Evolutionary conservation across 2,329 filamentous ascomycete genomes (phyloP).

Genomic region (Coniosporium tulheliwenetii): DNA sequence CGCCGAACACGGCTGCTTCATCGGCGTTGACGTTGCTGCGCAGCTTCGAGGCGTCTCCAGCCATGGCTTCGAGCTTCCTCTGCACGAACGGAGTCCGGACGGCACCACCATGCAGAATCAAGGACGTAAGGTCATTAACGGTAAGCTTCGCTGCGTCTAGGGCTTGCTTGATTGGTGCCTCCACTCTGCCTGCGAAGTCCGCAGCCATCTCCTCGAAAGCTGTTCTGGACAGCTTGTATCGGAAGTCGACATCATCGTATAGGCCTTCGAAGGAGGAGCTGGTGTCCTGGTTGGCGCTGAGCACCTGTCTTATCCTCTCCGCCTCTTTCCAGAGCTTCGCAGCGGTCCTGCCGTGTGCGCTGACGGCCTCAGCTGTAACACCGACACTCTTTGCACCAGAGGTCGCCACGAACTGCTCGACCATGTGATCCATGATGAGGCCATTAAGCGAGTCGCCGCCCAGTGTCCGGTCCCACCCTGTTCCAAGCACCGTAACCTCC

Average conservation of each 20-base stretch:
- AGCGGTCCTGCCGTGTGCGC: slow-evolving; percentile 65
- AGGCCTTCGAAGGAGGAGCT: slow-evolving; percentile 71
- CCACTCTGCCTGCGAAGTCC: slow-evolving; percentile 51
- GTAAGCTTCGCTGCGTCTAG: slow-evolving; percentile 58
- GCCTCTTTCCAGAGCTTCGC: slow-evolving; percentile 90
- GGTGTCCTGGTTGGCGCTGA: slow-evolving; percentile 85
- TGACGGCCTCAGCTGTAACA: slow-evolving; percentile 47
- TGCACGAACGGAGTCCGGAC: slow-evolving; percentile 90
- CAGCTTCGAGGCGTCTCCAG: slow-evolving; percentile 61
- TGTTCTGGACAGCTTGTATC: slow-evolving; percentile 67
- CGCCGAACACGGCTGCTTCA: slow-evolving; percentile 90
- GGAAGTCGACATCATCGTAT: slow-evolving; percentile 85
- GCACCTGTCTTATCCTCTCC: slow-evolving; percentile 69
- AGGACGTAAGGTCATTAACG: slow-evolving; percentile 63
- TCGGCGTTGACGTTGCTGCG: slow-evolving; percentile 93
- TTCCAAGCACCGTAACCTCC: slow-evolving; percentile 78
- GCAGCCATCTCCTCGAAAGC: slow-evolving; percentile 69
- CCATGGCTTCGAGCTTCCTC: slow-evolving; percentile 63
- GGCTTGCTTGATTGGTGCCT: slow-evolving; percentile 54
- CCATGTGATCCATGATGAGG: slow-evolving; percentile 78
- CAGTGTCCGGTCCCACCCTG: slow-evolving; percentile 76
- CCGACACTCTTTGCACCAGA: slow-evolving; percentile 45
- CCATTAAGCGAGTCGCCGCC: slow-evolving; percentile 83
- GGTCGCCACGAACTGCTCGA: slow-evolving; percentile 60
- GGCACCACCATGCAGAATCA: slow-evolving; percentile 86